These are phyloP conservation scores for Talaromyces islandicus DNA, from an alignment of 2,329 filamentous ascomycete genomes.

Conservation along the genomic window DNA sequence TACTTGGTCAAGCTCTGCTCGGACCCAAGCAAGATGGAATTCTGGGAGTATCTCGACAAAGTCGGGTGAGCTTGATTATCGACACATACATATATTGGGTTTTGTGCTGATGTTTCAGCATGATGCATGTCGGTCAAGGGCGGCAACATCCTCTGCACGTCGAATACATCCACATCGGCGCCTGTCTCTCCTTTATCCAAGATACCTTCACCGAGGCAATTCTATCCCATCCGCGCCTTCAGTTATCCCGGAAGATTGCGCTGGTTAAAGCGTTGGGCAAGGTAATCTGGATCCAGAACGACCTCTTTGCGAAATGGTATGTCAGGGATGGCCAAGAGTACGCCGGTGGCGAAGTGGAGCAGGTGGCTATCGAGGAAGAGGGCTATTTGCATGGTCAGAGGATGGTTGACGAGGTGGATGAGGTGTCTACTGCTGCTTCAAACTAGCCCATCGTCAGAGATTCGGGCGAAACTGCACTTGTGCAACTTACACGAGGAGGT, in stretches of 20 bases:
- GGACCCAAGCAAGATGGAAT: slow-evolving; percentile 68
- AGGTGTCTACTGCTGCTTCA: neutral
- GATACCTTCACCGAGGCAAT: slow-evolving; percentile 73
- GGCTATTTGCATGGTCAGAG: slow-evolving; percentile 60
- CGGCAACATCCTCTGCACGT: slow-evolving; percentile 67
- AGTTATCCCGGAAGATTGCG: slow-evolving; percentile 62
- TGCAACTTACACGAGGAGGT: too few species aligned
- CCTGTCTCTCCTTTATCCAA: slow-evolving; percentile 67
- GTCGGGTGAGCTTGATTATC: slow-evolving; percentile 54
- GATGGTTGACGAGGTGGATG: slow-evolving; percentile 34
- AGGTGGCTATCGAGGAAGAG: slow-evolving; percentile 53
- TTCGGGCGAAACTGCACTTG: too few species aligned
- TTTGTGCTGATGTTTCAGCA: slow-evolving; percentile 31
- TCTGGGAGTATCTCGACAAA: slow-evolving; percentile 80
- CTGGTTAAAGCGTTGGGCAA: slow-evolving; percentile 72
- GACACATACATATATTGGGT: neutral
- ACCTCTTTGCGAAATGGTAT: slow-evolving; percentile 79
- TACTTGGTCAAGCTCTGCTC: slow-evolving; percentile 70
- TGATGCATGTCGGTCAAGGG: slow-evolving; percentile 76
- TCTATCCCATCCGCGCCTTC: slow-evolving; percentile 62
- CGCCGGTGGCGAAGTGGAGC: slow-evolving; percentile 38
- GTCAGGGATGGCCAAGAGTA: slow-evolving; percentile 61
- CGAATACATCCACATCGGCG: slow-evolving; percentile 74
- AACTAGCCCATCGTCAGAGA: too few species aligned
- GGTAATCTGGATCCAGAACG: slow-evolving; percentile 83